Percentiles rank a stretch among this genome's conserved stretches.
These are phyloP conservation scores for Phytophthora pistaciae DNA, from an alignment of 352 stramenopile genomes.

Conservation along the genomic window DNA sequence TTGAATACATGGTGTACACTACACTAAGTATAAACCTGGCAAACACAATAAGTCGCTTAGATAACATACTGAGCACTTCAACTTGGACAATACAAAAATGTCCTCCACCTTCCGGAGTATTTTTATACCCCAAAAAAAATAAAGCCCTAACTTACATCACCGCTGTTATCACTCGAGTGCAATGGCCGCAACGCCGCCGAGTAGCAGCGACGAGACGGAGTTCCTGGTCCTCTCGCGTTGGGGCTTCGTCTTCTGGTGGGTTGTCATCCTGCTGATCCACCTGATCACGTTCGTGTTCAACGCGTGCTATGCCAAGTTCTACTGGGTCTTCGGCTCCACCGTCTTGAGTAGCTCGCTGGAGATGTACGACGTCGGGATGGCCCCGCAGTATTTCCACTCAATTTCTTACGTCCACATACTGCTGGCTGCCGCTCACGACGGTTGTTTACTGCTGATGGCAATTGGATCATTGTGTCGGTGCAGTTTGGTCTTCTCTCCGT, in stretches of 20 bases:
- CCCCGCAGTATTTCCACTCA: conserved; percentile 6
- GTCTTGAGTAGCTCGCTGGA: conserved; percentile 18
- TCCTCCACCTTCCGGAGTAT: not conserved
- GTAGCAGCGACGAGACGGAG: not conserved
- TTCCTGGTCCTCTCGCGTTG: conserved; percentile 1
- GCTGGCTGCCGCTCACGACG: conserved; percentile 26
- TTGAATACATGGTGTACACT: not conserved
- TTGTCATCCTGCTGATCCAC: conserved; percentile 17
- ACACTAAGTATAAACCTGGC: not conserved
- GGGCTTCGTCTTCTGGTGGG: conserved; percentile 27
- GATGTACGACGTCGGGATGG: conserved; percentile 19
- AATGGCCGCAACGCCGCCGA: not conserved
- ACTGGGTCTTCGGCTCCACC: conserved; percentile 20
- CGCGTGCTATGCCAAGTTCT: conserved; percentile 23
- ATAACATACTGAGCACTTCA: not conserved
- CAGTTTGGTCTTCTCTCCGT: conserved; percentile 10
- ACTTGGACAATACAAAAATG: not conserved
- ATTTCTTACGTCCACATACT: conserved; percentile 30
- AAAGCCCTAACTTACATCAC: no score
- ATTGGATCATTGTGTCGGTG: conserved; percentile 10
- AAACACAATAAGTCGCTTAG: not conserved
- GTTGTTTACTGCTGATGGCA: conserved; percentile 20
- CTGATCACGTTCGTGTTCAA: conserved; percentile 5
- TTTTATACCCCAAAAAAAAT: not conserved
- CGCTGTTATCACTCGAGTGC: not conserved